Evolutionary conservation across 2,329 filamentous ascomycete genomes (phyloP).

Genomic region (Penicillium janthinellum): DNA sequence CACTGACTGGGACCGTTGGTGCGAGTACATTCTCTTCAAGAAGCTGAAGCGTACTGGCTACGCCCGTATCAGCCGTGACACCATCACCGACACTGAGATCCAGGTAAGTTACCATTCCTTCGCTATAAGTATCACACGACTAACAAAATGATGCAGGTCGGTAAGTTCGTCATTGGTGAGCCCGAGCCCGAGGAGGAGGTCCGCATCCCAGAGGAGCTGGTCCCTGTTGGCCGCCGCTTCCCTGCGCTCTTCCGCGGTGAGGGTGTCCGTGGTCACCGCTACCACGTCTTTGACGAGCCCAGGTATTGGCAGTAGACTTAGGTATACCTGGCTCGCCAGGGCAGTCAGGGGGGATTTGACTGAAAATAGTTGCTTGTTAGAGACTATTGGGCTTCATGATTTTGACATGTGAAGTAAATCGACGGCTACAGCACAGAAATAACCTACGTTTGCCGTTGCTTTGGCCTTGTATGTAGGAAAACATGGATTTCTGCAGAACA

Average conservation of each 20-base stretch:
- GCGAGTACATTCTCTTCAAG: slow-evolving; percentile 98
- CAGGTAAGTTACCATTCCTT: slow-evolving; percentile 60
- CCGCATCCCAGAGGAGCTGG: slow-evolving; percentile 69
- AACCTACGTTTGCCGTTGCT: background rate
- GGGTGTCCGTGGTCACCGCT: slow-evolving; percentile 84
- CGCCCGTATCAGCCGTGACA: slow-evolving; percentile 81
- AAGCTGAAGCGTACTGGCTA: slow-evolving; percentile 82
- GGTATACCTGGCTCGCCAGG: background rate
- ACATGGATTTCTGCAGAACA: background rate
- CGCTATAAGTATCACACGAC: slow-evolving; percentile 13
- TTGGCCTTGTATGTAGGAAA: background rate
- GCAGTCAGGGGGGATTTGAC: background rate
- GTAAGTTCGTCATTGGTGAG: slow-evolving; percentile 86
- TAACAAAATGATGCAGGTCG: slow-evolving; percentile 56
- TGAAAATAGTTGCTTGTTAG: slow-evolving; percentile 4
- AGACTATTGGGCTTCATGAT: slow-evolving; percentile 5
- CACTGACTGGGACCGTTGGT: slow-evolving; percentile 95
- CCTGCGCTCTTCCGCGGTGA: slow-evolving; percentile 80
- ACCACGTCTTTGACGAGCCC: slow-evolving; percentile 94
- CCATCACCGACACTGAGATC: slow-evolving; percentile 95
- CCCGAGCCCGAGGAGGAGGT: slow-evolving; percentile 64
- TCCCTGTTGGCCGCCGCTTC: slow-evolving; percentile 79
- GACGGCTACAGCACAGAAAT: background rate
- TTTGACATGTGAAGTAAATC: slow-evolving; percentile 12
- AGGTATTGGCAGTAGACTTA: slow-evolving; percentile 60